These are phyloP conservation scores for Globisporangium recalcitrans DNA, from an alignment of 352 stramenopile genomes.

Conservation along the genomic window DNA sequence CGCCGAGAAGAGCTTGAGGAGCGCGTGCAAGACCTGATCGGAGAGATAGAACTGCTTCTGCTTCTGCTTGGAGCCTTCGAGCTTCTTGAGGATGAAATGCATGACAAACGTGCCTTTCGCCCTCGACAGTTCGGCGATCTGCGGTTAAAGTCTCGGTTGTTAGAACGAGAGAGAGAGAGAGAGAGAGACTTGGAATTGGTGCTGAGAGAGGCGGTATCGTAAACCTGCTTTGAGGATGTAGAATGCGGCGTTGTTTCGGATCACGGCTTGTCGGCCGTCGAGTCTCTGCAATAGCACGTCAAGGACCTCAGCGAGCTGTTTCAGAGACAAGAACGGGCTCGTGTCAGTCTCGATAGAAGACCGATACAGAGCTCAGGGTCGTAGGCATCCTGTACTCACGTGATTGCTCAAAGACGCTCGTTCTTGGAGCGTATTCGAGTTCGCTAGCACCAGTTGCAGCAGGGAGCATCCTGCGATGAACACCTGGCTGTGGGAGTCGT, in stretches of 20 bases:
- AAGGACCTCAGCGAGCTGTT: slow-evolving; percentile 16
- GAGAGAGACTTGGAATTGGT: not conserved
- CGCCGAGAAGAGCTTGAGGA: slow-evolving; percentile 39
- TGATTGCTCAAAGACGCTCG: not conserved
- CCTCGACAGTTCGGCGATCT: slow-evolving; percentile 32
- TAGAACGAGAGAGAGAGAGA: slow-evolving; percentile 6
- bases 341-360: not conserved
- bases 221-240: slow-evolving; percentile 26
- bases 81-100: slow-evolving; percentile 26
- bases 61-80: slow-evolving; percentile 13
- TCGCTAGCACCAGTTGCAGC: slow-evolving; percentile 11
- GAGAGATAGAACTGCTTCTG: slow-evolving; percentile 9
- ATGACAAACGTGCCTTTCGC: slow-evolving; percentile 34
- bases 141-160: no score
- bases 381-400: slow-evolving; percentile 1
- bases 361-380: not conserved
- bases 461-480: slow-evolving; percentile 25
- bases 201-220: not conserved
- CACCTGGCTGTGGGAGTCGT: slow-evolving; percentile 18
- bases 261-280: slow-evolving; percentile 16
- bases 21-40: slow-evolving; percentile 27
- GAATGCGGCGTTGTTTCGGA: slow-evolving; percentile 34
- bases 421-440: not conserved
- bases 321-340: not conserved
- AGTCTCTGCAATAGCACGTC: slow-evolving; percentile 16